Conservation (phyloP, 208 protist genomes). For the Wallacemonas sp. region DNA sequence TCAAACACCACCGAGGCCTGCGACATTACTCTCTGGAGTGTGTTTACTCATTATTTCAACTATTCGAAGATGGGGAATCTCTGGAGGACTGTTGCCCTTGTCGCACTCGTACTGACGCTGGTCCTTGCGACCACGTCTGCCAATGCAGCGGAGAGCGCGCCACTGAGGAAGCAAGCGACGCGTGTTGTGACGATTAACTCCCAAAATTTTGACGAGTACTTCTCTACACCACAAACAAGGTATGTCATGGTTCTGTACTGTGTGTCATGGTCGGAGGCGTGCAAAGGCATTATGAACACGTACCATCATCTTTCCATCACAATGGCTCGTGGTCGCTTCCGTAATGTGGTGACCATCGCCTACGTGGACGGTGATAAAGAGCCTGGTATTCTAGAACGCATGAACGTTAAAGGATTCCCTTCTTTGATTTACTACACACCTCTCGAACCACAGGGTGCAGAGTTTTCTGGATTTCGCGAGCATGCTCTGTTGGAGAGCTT, state of each 20-base stretch:
- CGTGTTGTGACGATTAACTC: slow-evolving; percentile 66
- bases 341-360: slow-evolving; percentile 63
- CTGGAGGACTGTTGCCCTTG: background rate
- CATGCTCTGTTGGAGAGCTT: slow-evolving; percentile 69
- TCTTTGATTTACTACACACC: slow-evolving; percentile 74
- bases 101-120: slow-evolving; percentile 10
- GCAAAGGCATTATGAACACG: slow-evolving; percentile 24
- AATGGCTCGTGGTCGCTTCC: slow-evolving; percentile 47
- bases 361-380: slow-evolving; percentile 66
- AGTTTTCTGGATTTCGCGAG: slow-evolving; percentile 50
- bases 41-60: too few relatives aligned
- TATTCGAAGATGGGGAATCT: background rate
- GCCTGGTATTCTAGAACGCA: slow-evolving; percentile 37
- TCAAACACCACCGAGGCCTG: too few relatives aligned
- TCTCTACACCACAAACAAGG: slow-evolving; percentile 36
- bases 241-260: slow-evolving; percentile 82
- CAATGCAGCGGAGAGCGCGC: background rate
- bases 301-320: slow-evolving; percentile 79
- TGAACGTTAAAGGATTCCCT: slow-evolving; percentile 53
- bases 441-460: slow-evolving; percentile 49
- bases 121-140: background rate
- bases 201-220: slow-evolving; percentile 61
- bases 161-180: slow-evolving; percentile 7
- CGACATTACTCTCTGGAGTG: too few relatives aligned
- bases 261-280: slow-evolving; percentile 58